phyloP scores from a whole-genome alignment of 257 asterid genomes.

The Anisodus acutangulus region DNA sequence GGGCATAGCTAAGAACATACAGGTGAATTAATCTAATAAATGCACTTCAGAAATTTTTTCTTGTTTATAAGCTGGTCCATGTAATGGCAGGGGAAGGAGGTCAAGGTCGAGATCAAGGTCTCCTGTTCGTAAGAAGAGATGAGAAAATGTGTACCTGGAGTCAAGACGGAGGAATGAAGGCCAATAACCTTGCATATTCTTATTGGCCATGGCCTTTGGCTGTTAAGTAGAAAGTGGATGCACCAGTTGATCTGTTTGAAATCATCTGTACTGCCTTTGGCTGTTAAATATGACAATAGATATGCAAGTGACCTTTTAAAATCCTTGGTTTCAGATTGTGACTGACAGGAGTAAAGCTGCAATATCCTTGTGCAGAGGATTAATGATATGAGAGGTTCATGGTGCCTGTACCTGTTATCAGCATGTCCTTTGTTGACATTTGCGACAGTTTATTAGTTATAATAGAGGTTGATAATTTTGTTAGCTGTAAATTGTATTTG shows the following conservation, averaged over 20 bases:
- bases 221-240: not conserved
- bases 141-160: constrained; percentile 29
- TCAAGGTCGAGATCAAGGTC: constrained; percentile 77
- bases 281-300: not conserved
- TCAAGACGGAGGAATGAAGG: constrained; percentile 6
- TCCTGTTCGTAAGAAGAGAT: constrained; percentile 65
- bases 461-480: constrained; percentile 24
- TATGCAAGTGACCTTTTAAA: constrained; percentile 20
- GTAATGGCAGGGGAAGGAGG: constrained; percentile 66
- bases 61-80: constrained; percentile 41
- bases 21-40: constrained; percentile 55
- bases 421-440: constrained; percentile 9
- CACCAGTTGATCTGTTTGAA: constrained; percentile 20
- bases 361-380: not conserved
- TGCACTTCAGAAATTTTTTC: not conserved
- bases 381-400: not conserved
- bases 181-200: not conserved
- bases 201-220: not conserved
- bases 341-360: constrained; percentile 7
- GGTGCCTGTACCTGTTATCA: not conserved
- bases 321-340: constrained; percentile 10
- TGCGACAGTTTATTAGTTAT: not conserved
- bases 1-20: constrained; percentile 38
- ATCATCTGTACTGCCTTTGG: constrained; percentile 25
- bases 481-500: constrained; percentile 31